Evolutionary conservation across 1,139 yeast genomes (phyloP).

Genomic region (Arxiozyma slooffiae): DNA sequence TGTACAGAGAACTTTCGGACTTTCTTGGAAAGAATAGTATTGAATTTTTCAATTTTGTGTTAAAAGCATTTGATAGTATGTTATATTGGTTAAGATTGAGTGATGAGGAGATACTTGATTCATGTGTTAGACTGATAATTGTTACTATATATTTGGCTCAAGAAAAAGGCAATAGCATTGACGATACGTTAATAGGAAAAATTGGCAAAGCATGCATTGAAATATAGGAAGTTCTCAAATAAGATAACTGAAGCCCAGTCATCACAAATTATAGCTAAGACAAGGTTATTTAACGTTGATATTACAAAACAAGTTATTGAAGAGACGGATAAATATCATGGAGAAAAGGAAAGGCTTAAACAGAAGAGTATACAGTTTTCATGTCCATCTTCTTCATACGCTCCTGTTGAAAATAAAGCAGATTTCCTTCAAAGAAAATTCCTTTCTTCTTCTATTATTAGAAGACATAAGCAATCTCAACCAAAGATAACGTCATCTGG

Average conservation of each 20-base stretch:
- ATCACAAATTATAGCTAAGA: slow-evolving; percentile 46
- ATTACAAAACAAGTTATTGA: slow-evolving; percentile 45
- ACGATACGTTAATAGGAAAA: slow-evolving; percentile 40
- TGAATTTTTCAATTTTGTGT: slow-evolving; percentile 32
- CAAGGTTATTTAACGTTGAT: slow-evolving; percentile 42
- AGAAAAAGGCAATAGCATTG: slow-evolving; percentile 41
- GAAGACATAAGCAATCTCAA: slow-evolving; percentile 33
- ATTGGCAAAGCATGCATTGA: slow-evolving; percentile 57
- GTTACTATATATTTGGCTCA: slow-evolving; percentile 56
- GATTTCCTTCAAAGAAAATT: slow-evolving; percentile 27
- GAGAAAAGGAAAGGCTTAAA: slow-evolving; percentile 20
- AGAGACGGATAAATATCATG: slow-evolving; percentile 38
- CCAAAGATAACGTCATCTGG: slow-evolving; percentile 44
- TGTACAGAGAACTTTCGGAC: slow-evolving; percentile 48
- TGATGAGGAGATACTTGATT: slow-evolving; percentile 60
- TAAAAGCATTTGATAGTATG: slow-evolving; percentile 46
- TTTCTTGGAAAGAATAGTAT: slow-evolving; percentile 28
- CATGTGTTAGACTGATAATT: slow-evolving; percentile 65
- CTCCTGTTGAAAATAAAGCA: slow-evolving; percentile 20
- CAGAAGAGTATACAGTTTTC: background rate
- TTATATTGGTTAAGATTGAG: slow-evolving; percentile 75
- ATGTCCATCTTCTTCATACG: background rate
- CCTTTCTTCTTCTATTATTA: slow-evolving; percentile 21
- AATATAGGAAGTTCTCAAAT: slow-evolving; percentile 56
- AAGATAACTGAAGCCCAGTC: slow-evolving; percentile 54